A percentile compares a stretch with the other conserved stretches of the same genome.
These are phyloP conservation scores for Phlegmacium glaucopus DNA, from an alignment of 768 basidiomycete species.

Conservation along the genomic window DNA sequence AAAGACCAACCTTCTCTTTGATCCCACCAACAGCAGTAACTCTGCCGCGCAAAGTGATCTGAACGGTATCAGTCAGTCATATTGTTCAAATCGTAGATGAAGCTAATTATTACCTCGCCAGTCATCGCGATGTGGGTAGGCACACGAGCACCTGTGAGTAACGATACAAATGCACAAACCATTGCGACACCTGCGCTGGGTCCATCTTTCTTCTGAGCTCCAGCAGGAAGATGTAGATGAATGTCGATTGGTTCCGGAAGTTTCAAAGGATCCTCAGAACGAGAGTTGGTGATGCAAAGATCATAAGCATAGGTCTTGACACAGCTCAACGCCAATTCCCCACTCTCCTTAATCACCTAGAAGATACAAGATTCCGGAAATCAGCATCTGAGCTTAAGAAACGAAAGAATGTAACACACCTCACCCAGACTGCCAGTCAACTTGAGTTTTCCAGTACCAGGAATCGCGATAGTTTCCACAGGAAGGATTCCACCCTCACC, in stretches of 20 bases:
- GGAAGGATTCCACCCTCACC: constrained; percentile 84
- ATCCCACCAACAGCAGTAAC: constrained; percentile 87
- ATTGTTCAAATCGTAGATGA: background rate
- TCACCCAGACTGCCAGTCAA: constrained; percentile 86
- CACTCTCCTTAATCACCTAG: constrained; percentile 88
- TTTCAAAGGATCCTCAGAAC: constrained; percentile 72
- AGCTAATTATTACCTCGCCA: constrained; percentile 60
- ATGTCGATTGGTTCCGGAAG: constrained; percentile 73
- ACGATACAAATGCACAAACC: constrained; percentile 85
- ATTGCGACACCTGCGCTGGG: constrained; percentile 90
- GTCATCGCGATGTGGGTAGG: constrained; percentile 82
- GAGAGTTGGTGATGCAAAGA: constrained; percentile 67
- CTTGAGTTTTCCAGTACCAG: constrained; percentile 70
- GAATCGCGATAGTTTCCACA: constrained; percentile 78
- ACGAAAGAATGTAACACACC: constrained; percentile 29
- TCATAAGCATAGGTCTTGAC: constrained; percentile 84
- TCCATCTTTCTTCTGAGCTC: constrained; percentile 92
- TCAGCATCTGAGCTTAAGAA: background rate
- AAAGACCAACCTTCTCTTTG: constrained; percentile 63
- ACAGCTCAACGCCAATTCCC: constrained; percentile 89
- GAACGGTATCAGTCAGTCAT: background rate
- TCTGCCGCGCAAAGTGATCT: constrained; percentile 81
- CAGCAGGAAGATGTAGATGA: constrained; percentile 86
- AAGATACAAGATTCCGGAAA: background rate
- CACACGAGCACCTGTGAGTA: constrained; percentile 74